Evolutionary conservation across 805 yeast species (phyloP), one percentile per base, ranked within the genome.

Genomic region (Tetrapisispora taiwanensis): DNA sequence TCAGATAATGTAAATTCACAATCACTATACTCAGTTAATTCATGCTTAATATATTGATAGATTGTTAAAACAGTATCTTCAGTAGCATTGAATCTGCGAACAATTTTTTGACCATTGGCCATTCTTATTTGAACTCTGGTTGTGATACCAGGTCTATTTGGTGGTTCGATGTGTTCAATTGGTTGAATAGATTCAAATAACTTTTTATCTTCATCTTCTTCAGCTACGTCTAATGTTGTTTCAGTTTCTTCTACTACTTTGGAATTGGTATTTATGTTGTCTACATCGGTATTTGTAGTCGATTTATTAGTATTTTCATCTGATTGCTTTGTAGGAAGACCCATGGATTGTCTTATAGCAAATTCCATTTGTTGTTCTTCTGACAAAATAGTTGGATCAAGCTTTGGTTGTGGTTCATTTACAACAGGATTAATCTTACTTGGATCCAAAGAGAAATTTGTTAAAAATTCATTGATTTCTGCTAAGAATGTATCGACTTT

Each of bases 111-210:
- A n/a, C 97, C 97, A 54, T 81, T 86, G 15, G 89, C 92, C 26
- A 85, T 74, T 47, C 96, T 72, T n/a, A 92, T 74, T 63, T 92
- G 97, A 22, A 92, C 75, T 54, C 96, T 71, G 0, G 96, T 85
- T 0, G 79, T 70, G 7, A 70, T 63, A 0, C 76, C 73, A 10
- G 74, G 79, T 6, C 64, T 58, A 3, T 68, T 58, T 1, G 74
- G 61, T 0, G 95, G 94, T 55, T 88, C 96, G 0, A 68, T 67
- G 46, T 78, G 76, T 36, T 71, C 72, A 1, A 56, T 52, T 0
- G 89, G 71, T 27, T 58, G 39, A 8, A 86, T 80, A 0, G 65
- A 44, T 9, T 70, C 72, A 46, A 83, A 72, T 6, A 66, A 64
- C 48, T 15, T 22, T 20, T 51, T 63, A 9, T 52, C 59, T 8